Evolutionary conservation across 495 filamentous ascomycete genomes (phyloP).

Genomic region (Talaromyces wortmannii): DNA sequence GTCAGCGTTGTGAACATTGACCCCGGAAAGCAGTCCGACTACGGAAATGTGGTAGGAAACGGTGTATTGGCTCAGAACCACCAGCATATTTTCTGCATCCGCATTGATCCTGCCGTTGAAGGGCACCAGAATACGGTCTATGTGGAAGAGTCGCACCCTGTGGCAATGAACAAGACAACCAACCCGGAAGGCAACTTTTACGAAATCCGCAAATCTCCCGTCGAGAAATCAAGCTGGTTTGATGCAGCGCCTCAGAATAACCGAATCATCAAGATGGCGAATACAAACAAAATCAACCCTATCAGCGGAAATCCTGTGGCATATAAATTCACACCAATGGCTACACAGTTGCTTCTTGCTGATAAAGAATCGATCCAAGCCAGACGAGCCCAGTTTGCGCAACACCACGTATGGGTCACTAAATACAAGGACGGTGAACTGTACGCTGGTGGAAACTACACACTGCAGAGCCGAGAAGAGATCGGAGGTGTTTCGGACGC

Average conservation of each 20-base stretch:
- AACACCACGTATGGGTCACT: slow-evolving; percentile 81
- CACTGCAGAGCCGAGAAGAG: slow-evolving; percentile 63
- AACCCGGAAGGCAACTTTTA: slow-evolving; percentile 87
- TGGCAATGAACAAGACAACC: slow-evolving; percentile 59
- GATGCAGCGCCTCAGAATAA: slow-evolving; percentile 63
- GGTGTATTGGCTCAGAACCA: slow-evolving; percentile 79
- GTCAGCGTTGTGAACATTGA: slow-evolving; percentile 85
- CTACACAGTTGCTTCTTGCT: slow-evolving; percentile 77
- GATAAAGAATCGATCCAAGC: slow-evolving; percentile 67
- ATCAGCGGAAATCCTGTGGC: slow-evolving; percentile 71
- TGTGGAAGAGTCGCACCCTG: slow-evolving; percentile 66
- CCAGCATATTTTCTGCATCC: slow-evolving; percentile 89
- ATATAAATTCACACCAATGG: slow-evolving; percentile 72
- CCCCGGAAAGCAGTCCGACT: slow-evolving; percentile 46
- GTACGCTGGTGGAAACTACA: slow-evolving; percentile 80
- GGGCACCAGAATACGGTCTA: slow-evolving; percentile 65
- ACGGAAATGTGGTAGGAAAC: slow-evolving; percentile 81
- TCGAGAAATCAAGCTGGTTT: slow-evolving; percentile 57
- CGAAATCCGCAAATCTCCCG: slow-evolving; percentile 50
- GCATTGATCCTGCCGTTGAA: slow-evolving; percentile 79
- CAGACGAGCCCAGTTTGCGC: slow-evolving; percentile 77
- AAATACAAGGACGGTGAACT: slow-evolving; percentile 72
- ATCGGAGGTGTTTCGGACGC: slow-evolving; percentile 57
- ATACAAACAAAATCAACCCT: slow-evolving; percentile 57
- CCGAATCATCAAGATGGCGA: slow-evolving; percentile 78